These are phyloP conservation scores for Phytophthora sojae DNA, from an alignment of 352 stramenopile genomes.

Conservation along the genomic window DNA sequence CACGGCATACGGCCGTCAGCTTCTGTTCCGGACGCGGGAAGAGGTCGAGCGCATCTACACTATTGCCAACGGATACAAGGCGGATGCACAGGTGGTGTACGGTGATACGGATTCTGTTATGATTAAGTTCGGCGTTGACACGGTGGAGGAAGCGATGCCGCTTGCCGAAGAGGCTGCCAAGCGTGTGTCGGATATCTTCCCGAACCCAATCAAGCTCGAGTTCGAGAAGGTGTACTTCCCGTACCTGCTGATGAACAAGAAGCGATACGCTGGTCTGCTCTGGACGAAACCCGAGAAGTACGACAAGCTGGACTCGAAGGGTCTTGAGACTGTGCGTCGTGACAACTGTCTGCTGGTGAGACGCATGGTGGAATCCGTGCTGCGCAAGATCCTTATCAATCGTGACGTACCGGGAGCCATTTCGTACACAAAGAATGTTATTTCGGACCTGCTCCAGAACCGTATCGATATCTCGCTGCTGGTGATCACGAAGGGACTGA, in stretches of 20 bases:
- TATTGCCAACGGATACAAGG: conserved; percentile 92
- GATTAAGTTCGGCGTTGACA: conserved; percentile 98
- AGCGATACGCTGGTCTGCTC: conserved; percentile 90
- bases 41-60: conserved; percentile 98
- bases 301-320: conserved; percentile 99
- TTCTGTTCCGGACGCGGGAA: conserved; percentile 97
- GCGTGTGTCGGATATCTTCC: conserved; percentile 97
- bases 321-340: conserved; percentile 98
- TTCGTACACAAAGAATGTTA: conserved; percentile 97
- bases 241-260: conserved; percentile 99
- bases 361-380: conserved; percentile 96
- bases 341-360: conserved; percentile 99
- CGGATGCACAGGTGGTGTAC: conserved; percentile 98
- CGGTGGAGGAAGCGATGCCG: conserved; percentile 97
- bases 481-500: conserved; percentile 99
- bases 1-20: conserved; percentile 97
- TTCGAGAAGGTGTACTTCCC: conserved; percentile 99
- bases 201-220: conserved; percentile 97
- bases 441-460: conserved; percentile 99
- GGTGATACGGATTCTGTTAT: conserved; percentile 99
- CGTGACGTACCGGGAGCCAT: conserved; percentile 96
- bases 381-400: conserved; percentile 99
- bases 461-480: conserved; percentile 99
- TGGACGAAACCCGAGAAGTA: conserved; percentile 95
- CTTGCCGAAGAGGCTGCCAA: conserved; percentile 97